Conservation (phyloP, 805 yeast species). For the Myxozyma sirexii region DNA sequence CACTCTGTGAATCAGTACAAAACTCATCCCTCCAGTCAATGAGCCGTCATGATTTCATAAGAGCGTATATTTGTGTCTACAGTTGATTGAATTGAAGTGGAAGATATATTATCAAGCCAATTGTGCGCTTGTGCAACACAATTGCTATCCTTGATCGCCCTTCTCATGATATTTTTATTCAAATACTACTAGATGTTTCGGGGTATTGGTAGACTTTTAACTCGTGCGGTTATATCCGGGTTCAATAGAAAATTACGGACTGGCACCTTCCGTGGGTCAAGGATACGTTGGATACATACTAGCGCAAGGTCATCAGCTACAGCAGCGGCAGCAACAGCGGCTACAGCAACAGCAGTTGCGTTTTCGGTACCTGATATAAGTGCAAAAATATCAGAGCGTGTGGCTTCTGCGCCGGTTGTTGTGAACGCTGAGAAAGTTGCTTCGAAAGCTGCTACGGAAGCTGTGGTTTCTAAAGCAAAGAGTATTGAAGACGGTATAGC, state of each 20-base stretch:
- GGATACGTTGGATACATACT: background rate
- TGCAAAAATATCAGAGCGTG: conserved; percentile 3
- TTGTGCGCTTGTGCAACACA: too few species aligned
- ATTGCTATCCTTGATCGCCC: background rate
- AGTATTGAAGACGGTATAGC: background rate
- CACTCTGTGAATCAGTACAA: too few species aligned
- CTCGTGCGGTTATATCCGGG: background rate
- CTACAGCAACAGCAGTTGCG: conserved; percentile 3
- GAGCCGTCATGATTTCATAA: too few species aligned
- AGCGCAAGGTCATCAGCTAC: background rate
- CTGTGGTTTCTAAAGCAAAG: background rate
- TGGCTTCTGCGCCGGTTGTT: background rate
- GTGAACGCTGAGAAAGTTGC: background rate
- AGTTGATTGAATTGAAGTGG: too few species aligned
- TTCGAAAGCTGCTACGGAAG: background rate
- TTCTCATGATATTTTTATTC: background rate
- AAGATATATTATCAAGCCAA: too few species aligned
- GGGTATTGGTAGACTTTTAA: background rate
- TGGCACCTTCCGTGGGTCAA: background rate
- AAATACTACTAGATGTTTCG: background rate
- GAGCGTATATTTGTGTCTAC: too few species aligned
- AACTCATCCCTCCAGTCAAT: too few species aligned
- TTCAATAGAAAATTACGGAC: background rate
- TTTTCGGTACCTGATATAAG: conserved; percentile 4
- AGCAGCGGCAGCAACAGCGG: conserved; percentile 2